Evolutionary conservation across 495 filamentous ascomycete genomes (phyloP).

Genomic region (Poronia punctata): DNA sequence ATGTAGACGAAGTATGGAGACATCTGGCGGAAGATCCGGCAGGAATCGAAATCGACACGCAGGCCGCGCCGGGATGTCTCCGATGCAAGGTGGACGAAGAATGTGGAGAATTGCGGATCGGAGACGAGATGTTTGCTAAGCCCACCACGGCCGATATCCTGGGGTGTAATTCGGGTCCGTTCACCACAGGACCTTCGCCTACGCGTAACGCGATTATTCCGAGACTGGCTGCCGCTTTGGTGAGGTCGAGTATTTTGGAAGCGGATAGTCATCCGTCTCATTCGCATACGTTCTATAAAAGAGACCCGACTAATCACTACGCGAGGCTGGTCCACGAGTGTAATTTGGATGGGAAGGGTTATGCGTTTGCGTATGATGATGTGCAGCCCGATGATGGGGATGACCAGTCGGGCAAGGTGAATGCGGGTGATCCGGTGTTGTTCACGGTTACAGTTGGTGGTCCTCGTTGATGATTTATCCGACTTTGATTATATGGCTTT

Average conservation of each 20-base stretch:
- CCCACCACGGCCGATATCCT: constrained; percentile 63
- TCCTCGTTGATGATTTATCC: constrained; percentile 1
- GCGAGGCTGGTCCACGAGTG: constrained; percentile 58
- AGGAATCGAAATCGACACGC: constrained; percentile 33
- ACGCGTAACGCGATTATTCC: constrained; percentile 56
- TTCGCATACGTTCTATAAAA: constrained; percentile 47
- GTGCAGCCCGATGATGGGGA: constrained; percentile 53
- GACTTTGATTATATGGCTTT: background rate
- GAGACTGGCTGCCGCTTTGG: constrained; percentile 63
- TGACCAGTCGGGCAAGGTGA: constrained; percentile 63
- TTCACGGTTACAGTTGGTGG: constrained; percentile 67
- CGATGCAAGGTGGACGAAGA: constrained; percentile 13
- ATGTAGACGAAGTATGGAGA: constrained; percentile 58
- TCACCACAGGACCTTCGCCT: constrained; percentile 47
- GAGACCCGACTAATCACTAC: constrained; percentile 64
- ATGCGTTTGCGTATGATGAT: constrained; percentile 79
- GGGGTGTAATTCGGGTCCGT: constrained; percentile 65
- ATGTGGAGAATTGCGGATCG: constrained; percentile 27
- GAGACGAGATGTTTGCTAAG: constrained; percentile 45
- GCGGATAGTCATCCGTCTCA: constrained; percentile 45
- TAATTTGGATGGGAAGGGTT: constrained; percentile 61
- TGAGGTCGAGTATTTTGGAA: constrained; percentile 52
- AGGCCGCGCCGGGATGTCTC: constrained; percentile 28
- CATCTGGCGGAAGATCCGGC: constrained; percentile 34
- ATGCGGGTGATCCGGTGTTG: constrained; percentile 49